Conservation (phyloP, 352 stramenopile genomes). For the Ophiocytium majus region DNA sequence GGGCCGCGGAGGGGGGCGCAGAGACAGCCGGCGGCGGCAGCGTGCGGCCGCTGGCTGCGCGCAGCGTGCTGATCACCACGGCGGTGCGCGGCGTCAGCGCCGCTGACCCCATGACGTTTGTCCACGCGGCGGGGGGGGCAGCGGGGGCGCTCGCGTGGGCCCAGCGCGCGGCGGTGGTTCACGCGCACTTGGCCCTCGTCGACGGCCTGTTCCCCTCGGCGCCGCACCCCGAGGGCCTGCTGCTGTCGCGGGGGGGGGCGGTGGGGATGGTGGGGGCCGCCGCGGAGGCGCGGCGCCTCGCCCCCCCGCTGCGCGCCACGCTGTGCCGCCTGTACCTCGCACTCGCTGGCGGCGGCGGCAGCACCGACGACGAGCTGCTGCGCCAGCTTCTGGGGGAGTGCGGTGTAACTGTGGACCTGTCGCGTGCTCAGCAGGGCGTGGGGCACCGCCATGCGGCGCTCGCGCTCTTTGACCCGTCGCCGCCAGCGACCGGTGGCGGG, state of each 20-base stretch:
- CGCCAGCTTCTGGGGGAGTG: constrained; percentile 26
- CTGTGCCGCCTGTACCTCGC: constrained; percentile 48
- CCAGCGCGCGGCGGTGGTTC: constrained; percentile 23
- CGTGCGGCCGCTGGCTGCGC: constrained; percentile 29
- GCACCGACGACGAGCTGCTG: constrained; percentile 8
- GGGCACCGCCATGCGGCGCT: background rate
- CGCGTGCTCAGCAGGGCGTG: background rate
- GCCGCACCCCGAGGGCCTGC: constrained; percentile 32
- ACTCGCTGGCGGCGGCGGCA: constrained; percentile 24
- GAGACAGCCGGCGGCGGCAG: background rate
- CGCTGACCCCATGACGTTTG: constrained; percentile 36
- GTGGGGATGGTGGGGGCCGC: background rate
- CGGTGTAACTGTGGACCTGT: constrained; percentile 42
- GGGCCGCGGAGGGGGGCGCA: too few relatives aligned
- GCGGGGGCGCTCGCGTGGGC: constrained; percentile 24
- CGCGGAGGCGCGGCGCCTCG: constrained; percentile 6
- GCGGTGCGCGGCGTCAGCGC: constrained; percentile 42
- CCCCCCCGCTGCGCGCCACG: constrained; percentile 4
- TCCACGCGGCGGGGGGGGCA: constrained; percentile 17
- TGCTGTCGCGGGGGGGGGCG: constrained; percentile 40
- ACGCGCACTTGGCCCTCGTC: constrained; percentile 40
- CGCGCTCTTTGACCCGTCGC: background rate
- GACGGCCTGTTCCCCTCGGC: constrained; percentile 44
- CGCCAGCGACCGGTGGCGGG: background rate
- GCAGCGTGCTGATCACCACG: constrained; percentile 44